Conservation (phyloP, 495 filamentous ascomycete genomes). For the Trypethelium eluteriae region DNA sequence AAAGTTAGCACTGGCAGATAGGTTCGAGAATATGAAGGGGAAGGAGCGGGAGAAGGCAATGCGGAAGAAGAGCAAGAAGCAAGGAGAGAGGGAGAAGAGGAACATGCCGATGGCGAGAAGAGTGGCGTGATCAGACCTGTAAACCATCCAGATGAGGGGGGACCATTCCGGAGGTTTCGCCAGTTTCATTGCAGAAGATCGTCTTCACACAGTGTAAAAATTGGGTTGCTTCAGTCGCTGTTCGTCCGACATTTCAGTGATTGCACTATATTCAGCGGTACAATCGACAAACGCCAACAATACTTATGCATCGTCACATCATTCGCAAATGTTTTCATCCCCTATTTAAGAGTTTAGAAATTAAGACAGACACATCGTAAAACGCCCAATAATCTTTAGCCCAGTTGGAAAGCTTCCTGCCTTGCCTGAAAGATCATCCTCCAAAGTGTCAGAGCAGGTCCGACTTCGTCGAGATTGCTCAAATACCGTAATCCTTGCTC, state of each 20-base stretch:
- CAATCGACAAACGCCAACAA: neutral
- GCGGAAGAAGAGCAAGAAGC: conserved; percentile 79
- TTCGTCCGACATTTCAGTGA: neutral
- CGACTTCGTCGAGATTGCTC: neutral
- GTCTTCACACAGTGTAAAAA: neutral
- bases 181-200: neutral
- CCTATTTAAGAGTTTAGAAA: conserved; percentile 8
- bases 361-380: conserved; percentile 7
- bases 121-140: neutral
- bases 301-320: neutral
- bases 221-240: neutral
- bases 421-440: neutral
- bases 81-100: conserved; percentile 70
- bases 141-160: too few species aligned
- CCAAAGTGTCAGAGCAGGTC: neutral
- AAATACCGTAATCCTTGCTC: neutral
- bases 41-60: conserved; percentile 72
- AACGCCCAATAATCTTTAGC: neutral
- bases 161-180: too few species aligned
- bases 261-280: too few species aligned
- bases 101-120: conserved; percentile 58
- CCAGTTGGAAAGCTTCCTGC: neutral
- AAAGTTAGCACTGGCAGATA: conserved; percentile 68
- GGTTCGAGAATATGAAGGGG: conserved; percentile 70
- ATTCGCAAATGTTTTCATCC: conserved; percentile 7